These are phyloP conservation scores for Coriolopsis trogii DNA, from an alignment of 1,284 basidiomycete species.

Conservation along the genomic window DNA sequence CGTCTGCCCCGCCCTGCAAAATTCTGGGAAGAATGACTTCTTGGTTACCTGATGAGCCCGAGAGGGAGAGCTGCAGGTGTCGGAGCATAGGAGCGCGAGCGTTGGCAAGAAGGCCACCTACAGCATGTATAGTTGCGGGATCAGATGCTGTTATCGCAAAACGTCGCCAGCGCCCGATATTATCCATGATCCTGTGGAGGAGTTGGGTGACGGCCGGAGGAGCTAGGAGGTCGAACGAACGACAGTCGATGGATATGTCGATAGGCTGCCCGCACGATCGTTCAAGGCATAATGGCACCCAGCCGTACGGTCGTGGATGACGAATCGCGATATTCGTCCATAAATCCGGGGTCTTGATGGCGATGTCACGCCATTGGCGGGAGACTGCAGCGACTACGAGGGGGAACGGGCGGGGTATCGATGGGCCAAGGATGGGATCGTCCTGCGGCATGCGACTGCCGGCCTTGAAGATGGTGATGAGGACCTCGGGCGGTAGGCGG, in stretches of 20 bases:
- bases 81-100: constrained; percentile 24
- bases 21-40: constrained; percentile 26
- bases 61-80: constrained; percentile 28
- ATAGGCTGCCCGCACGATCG: constrained; percentile 23
- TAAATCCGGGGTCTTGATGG: constrained; percentile 27
- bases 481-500: constrained; percentile 21
- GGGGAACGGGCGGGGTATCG: constrained; percentile 24
- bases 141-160: constrained; percentile 28
- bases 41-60: constrained; percentile 28
- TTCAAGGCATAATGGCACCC: constrained; percentile 26
- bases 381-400: constrained; percentile 31
- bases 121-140: constrained; percentile 21
- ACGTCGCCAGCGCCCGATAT: constrained; percentile 27
- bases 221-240: constrained; percentile 18
- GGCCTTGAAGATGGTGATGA: constrained; percentile 22
- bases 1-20: constrained; percentile 26
- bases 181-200: constrained; percentile 19
- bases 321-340: constrained; percentile 33
- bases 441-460: constrained; percentile 23
- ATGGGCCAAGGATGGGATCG: constrained; percentile 20
- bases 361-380: constrained; percentile 33
- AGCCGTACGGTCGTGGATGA: constrained; percentile 22
- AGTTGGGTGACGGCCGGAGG: constrained; percentile 19
- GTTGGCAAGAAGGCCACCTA: constrained; percentile 22
- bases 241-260: constrained; percentile 31